A percentile compares a stretch with the other conserved stretches of the same genome.
phyloP scores from a whole-genome alignment of 805 yeast genomes.

The Monosporozyma solicola region DNA sequence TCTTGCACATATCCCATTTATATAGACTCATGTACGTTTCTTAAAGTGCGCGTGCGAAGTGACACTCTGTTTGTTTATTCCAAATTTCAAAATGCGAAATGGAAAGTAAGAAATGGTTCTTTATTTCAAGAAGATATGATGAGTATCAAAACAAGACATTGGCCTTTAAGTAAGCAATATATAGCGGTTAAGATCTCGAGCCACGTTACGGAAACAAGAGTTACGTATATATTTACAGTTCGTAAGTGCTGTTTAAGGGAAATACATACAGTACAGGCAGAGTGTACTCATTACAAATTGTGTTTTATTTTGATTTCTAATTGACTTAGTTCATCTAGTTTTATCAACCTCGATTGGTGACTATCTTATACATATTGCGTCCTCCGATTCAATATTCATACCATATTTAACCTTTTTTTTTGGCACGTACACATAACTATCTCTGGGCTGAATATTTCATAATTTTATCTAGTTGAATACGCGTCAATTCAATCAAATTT shows the following conservation, averaged over 20 bases:
- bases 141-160: background rate
- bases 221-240: background rate
- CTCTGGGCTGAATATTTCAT: background rate
- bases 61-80: background rate
- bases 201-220: background rate
- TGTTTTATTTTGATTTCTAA: background rate
- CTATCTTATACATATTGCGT: background rate
- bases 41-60: background rate
- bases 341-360: background rate
- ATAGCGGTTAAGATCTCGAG: background rate
- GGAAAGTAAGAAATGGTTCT: background rate
- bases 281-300: background rate
- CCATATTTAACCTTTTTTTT: background rate
- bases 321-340: background rate
- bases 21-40: background rate
- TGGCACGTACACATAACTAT: background rate
- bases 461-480: background rate
- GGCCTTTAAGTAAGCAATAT: background rate
- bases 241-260: background rate
- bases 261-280: background rate
- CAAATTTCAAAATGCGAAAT: background rate
- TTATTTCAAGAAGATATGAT: background rate
- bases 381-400: background rate
- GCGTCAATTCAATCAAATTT: background rate
- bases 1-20: background rate